phyloP scores from a whole-genome alignment of 2,329 filamentous ascomycete genomes.

The Talaromyces sp. region DNA sequence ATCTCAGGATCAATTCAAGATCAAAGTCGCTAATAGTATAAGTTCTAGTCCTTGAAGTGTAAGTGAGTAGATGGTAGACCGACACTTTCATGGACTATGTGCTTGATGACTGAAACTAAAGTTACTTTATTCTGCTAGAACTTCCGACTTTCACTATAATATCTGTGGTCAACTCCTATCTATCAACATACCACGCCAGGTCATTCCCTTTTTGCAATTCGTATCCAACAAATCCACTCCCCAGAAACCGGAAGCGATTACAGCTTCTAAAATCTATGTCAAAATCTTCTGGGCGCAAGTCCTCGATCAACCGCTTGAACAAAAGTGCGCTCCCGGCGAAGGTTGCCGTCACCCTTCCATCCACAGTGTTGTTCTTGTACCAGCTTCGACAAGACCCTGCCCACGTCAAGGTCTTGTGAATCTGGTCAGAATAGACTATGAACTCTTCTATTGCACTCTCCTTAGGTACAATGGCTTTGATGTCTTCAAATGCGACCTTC shows the following conservation, averaged over 20 bases:
- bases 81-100: background rate
- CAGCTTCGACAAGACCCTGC: constrained; percentile 45
- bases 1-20: background rate
- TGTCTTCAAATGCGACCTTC: constrained; percentile 9
- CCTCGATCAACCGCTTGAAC: constrained; percentile 31
- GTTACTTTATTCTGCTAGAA: background rate
- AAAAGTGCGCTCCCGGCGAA: constrained; percentile 41
- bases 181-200: constrained; percentile 23
- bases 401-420: constrained; percentile 36
- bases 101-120: background rate
- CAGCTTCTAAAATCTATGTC: constrained; percentile 41
- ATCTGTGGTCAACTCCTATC: background rate
- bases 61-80: background rate
- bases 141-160: background rate
- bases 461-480: constrained; percentile 35
- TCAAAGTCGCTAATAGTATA: background rate
- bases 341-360: constrained; percentile 44
- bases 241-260: constrained; percentile 48
- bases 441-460: constrained; percentile 45
- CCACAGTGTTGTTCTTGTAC: constrained; percentile 46
- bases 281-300: constrained; percentile 47
- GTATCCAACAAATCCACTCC: constrained; percentile 42
- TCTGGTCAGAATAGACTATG: constrained; percentile 42
- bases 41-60: background rate
- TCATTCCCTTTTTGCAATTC: constrained; percentile 22